A percentile compares a stretch with the other conserved stretches of the same genome.
phyloP scores from a whole-genome alignment of 1,284 basidiomycete species.

The Apiotrichum montevideense region DNA sequence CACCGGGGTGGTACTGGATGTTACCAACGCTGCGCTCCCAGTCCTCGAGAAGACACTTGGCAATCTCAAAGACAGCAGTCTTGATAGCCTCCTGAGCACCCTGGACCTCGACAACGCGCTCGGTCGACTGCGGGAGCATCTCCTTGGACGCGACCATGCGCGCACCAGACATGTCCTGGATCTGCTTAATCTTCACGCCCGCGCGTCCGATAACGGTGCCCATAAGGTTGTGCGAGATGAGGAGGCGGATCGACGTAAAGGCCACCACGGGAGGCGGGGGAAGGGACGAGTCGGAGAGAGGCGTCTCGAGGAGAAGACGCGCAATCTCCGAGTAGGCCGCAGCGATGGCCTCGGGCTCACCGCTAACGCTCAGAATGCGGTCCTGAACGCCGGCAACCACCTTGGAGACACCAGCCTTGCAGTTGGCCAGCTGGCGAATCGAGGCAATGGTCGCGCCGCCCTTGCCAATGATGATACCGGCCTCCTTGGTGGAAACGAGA shows the following conservation, averaged over 20 bases:
- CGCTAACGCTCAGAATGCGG: conserved; percentile 88
- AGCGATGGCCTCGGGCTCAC: conserved; percentile 82
- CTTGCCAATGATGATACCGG: conserved; percentile 91
- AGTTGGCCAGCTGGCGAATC: conserved; percentile 86
- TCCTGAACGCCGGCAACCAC: conserved; percentile 96
- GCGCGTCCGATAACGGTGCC: conserved; percentile 96
- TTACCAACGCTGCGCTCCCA: conserved; percentile 92
- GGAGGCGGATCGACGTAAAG: conserved; percentile 84
- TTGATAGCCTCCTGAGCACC: conserved; percentile 85
- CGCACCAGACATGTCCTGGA: conserved; percentile 94
- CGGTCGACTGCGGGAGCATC: conserved; percentile 97
- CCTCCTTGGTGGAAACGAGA: conserved; percentile 92
- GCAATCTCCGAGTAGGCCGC: conserved; percentile 96
- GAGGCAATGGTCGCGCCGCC: conserved; percentile 95
- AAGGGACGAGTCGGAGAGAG: conserved; percentile 61
- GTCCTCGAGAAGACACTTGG: conserved; percentile 89
- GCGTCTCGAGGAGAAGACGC: conserved; percentile 70
- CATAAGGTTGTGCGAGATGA: conserved; percentile 99
- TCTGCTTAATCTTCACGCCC: conserved; percentile 98
- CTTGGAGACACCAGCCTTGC: conserved; percentile 97
- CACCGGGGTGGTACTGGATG: conserved; percentile 89
- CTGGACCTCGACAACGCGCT: conserved; percentile 95
- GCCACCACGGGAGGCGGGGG: conserved; percentile 60
- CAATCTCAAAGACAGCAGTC: conserved; percentile 88
- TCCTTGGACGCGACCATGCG: conserved; percentile 98